Percentiles rank a stretch among this genome's conserved stretches.
Evolutionary conservation across 352 stramenopile species (phyloP).

Genomic region (Phytophthora boehmeriae): DNA sequence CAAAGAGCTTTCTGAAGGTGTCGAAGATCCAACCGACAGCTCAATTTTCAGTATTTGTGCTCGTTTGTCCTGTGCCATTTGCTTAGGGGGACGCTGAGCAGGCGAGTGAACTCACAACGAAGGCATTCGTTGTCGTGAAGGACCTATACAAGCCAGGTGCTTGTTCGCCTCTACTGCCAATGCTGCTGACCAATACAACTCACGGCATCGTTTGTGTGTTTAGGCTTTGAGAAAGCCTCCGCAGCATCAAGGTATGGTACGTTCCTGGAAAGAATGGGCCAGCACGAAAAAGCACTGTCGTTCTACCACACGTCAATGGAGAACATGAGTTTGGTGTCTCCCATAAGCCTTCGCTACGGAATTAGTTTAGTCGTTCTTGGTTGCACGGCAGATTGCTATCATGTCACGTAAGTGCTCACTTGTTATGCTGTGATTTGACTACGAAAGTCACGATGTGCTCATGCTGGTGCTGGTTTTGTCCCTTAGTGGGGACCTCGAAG

Average conservation of each 20-base stretch:
- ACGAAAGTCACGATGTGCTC: not conserved
- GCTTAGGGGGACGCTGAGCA: conserved; percentile 10
- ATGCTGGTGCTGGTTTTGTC: not conserved
- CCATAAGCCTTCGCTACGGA: conserved; percentile 1
- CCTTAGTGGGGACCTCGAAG: not conserved
- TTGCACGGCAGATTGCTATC: conserved; percentile 10
- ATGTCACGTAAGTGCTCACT: conserved; percentile 5
- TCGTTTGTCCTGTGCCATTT: not conserved
- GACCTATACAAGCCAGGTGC: not conserved
- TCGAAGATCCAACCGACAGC: too few relatives aligned
- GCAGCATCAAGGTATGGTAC: not conserved
- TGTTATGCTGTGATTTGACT: not conserved
- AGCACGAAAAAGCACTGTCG: conserved; percentile 9
- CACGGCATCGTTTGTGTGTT: not conserved
- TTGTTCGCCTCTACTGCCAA: not conserved
- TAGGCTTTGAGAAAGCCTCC: not conserved
- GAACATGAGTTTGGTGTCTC: conserved; percentile 9
- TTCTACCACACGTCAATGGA: conserved; percentile 18
- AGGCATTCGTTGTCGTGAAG: conserved; percentile 2
- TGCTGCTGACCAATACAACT: too few relatives aligned
- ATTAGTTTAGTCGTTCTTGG: conserved; percentile 6
- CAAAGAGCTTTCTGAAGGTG: not conserved
- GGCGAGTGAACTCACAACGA: not conserved
- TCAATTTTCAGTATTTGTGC: too few relatives aligned
- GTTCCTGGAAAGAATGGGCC: not conserved